Evolutionary conservation across 2,329 filamentous ascomycete genomes (phyloP).

Genomic region (Paecilomyces niveus): DNA sequence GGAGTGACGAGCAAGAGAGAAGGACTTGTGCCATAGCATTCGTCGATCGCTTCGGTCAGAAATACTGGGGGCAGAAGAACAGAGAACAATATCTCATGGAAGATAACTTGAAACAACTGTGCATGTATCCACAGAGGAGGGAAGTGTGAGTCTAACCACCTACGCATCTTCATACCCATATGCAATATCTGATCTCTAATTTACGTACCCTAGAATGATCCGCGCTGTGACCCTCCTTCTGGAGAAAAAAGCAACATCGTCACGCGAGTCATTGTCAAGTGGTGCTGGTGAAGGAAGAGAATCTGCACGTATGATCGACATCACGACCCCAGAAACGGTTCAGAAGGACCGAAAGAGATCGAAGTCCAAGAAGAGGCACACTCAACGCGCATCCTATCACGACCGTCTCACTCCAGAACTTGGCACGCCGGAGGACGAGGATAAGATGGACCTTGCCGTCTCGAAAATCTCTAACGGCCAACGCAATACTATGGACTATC

Average conservation of each 20-base stretch:
- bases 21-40: slow-evolving; percentile 10
- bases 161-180: neutral
- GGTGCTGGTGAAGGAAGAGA: neutral
- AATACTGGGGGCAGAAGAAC: slow-evolving; percentile 15
- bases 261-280: neutral
- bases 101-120: slow-evolving; percentile 11
- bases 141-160: slow-evolving; percentile 10
- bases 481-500: slow-evolving; percentile 1
- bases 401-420: neutral
- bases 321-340: neutral
- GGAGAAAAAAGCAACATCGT: slow-evolving; percentile 8
- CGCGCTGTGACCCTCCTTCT: slow-evolving; percentile 10
- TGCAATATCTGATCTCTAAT: neutral
- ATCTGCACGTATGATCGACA: no score
- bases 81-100: slow-evolving; percentile 12
- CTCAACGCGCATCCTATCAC: neutral
- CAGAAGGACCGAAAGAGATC: neutral
- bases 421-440: neutral
- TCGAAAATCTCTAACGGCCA: neutral
- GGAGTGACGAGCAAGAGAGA: slow-evolving; percentile 2
- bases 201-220: slow-evolving; percentile 7
- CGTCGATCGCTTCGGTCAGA: slow-evolving; percentile 9
- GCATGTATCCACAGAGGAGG: slow-evolving; percentile 11
- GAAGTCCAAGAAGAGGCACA: neutral
- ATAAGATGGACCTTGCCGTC: neutral